Evolutionary conservation across 305 asterid genomes (phyloP).

Genomic region (Fraxinus xanthoxyloides): DNA sequence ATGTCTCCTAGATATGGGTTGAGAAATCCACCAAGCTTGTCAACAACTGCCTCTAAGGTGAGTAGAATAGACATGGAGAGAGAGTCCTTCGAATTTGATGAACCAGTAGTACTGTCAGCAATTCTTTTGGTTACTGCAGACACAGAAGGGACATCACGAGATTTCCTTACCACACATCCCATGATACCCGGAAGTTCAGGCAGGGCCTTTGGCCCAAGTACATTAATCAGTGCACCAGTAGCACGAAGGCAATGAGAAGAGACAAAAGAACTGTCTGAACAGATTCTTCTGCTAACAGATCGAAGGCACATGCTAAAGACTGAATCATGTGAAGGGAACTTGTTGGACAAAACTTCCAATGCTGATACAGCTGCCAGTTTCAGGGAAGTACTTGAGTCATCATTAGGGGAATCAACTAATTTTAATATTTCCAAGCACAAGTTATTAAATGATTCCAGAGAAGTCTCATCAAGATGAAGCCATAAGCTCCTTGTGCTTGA

Average conservation of each 20-base stretch:
- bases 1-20: constrained; percentile 72
- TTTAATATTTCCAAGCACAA: constrained; percentile 57
- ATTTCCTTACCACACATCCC: constrained; percentile 50
- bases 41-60: constrained; percentile 68
- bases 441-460: constrained; percentile 43
- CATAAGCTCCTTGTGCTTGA: constrained; percentile 52
- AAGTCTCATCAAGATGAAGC: constrained; percentile 55
- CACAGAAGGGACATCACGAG: constrained; percentile 33
- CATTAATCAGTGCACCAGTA: constrained; percentile 67
- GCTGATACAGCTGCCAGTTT: constrained; percentile 71
- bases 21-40: constrained; percentile 78
- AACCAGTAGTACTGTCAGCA: constrained; percentile 23
- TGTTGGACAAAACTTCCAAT: constrained; percentile 60
- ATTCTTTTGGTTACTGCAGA: constrained; percentile 27
- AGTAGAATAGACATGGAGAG: constrained; percentile 58
- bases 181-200: constrained; percentile 74
- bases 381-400: constrained; percentile 46
- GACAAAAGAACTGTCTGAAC: constrained; percentile 53
- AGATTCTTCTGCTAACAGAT: constrained; percentile 60
- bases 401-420: constrained; percentile 51
- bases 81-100: constrained; percentile 40
- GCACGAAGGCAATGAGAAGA: constrained; percentile 75
- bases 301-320: constrained; percentile 63
- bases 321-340: constrained; percentile 58
- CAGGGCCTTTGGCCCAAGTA: constrained; percentile 83